Evolutionary conservation across 2,329 filamentous ascomycete species (phyloP).

Genomic region (Ilyonectria robusta): DNA sequence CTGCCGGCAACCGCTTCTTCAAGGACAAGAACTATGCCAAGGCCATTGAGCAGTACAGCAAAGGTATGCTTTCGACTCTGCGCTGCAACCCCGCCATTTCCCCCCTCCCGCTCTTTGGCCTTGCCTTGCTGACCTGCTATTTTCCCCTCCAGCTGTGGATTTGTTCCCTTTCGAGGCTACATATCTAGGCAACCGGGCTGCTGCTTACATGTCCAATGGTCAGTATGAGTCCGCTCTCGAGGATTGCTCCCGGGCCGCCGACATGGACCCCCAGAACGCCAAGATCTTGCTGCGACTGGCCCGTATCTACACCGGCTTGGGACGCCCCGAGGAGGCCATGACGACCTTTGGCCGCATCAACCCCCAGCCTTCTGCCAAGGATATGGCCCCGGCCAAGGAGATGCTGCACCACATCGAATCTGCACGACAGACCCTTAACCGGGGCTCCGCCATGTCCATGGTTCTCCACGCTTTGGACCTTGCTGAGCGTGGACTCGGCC

Average conservation of each 20-base stretch:
- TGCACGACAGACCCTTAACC: slow-evolving; percentile 82
- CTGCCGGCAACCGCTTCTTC: slow-evolving; percentile 95
- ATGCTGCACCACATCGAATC: slow-evolving; percentile 88
- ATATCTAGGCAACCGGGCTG: slow-evolving; percentile 94
- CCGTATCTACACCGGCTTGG: slow-evolving; percentile 89
- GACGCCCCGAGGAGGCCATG: slow-evolving; percentile 88
- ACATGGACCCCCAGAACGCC: slow-evolving; percentile 86
- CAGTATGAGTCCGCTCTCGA: slow-evolving; percentile 85
- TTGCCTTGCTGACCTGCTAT: slow-evolving; percentile 37
- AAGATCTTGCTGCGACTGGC: slow-evolving; percentile 92
- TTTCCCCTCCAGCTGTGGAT: slow-evolving; percentile 78
- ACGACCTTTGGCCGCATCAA: slow-evolving; percentile 85
- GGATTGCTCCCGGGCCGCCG: slow-evolving; percentile 86
- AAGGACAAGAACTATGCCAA: slow-evolving; percentile 92
- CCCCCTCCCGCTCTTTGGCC: slow-evolving; percentile 13
- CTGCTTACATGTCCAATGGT: slow-evolving; percentile 91
- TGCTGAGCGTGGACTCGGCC: slow-evolving; percentile 84
- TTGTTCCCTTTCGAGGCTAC: slow-evolving; percentile 88
- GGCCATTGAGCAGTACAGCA: slow-evolving; percentile 94
- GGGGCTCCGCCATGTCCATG: slow-evolving; percentile 89
- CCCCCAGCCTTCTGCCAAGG: slow-evolving; percentile 85
- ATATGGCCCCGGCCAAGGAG: slow-evolving; percentile 84
- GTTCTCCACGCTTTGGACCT: slow-evolving; percentile 91
- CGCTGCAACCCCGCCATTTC: slow-evolving; percentile 7
- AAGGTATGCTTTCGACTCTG: slow-evolving; percentile 72